Evolutionary conservation across 2,329 filamentous ascomycete genomes (phyloP).

Genomic region (Penicillium rolfsii): DNA sequence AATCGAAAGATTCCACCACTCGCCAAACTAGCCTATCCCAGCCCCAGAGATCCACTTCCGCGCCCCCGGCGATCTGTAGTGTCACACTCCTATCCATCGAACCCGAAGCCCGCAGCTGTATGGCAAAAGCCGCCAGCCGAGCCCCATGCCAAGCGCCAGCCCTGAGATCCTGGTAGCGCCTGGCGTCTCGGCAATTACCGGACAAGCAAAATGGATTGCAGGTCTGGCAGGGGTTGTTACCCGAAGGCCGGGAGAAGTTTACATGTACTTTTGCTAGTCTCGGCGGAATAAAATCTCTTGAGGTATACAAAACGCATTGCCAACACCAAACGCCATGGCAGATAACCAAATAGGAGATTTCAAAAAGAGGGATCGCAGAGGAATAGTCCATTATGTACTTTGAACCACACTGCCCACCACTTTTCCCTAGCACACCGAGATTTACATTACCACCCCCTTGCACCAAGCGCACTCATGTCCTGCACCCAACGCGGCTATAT

Average conservation of each 20-base stretch:
- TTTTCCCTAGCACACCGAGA: slow-evolving; percentile 8
- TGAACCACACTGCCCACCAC: background rate
- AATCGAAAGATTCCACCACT: background rate
- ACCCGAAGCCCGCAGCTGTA: slow-evolving; percentile 21
- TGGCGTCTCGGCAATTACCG: slow-evolving; percentile 16
- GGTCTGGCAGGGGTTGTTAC: background rate
- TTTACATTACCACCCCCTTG: background rate
- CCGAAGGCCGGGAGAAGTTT: background rate
- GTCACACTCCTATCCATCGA: slow-evolving; percentile 2
- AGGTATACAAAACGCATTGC: background rate
- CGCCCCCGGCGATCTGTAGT: slow-evolving; percentile 6
- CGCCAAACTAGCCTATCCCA: background rate
- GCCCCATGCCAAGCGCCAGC: slow-evolving; percentile 9
- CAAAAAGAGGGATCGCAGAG: background rate
- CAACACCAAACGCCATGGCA: background rate
- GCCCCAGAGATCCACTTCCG: background rate
- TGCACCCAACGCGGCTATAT: slow-evolving; percentile 24
- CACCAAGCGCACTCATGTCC: slow-evolving; percentile 10
- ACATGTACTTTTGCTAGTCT: background rate
- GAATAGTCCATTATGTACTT: background rate
- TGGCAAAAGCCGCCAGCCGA: slow-evolving; percentile 16
- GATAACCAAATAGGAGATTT: background rate
- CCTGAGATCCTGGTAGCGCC: background rate
- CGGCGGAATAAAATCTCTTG: background rate
- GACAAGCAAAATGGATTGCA: background rate